Conservation (phyloP, 2,329 filamentous ascomycete species). For the Botryotinia narcissicola region DNA sequence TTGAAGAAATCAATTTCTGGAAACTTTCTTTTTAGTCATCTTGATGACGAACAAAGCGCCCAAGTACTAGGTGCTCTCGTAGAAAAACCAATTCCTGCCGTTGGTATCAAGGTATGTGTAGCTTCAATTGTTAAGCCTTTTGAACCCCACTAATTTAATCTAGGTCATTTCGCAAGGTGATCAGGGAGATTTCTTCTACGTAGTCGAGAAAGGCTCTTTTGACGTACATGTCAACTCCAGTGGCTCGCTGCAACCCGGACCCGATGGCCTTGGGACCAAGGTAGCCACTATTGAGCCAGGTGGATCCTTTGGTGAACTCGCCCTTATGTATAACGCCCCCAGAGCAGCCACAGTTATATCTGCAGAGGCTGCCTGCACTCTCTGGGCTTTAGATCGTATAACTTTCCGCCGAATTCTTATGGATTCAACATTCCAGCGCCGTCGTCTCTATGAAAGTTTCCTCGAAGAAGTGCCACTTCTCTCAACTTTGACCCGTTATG, state of each 20-base stretch:
- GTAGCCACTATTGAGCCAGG: constrained; percentile 82
- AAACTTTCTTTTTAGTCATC: constrained; percentile 92
- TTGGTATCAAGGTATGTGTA: constrained; percentile 65
- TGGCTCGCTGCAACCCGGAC: constrained; percentile 75
- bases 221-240: constrained; percentile 84
- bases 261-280: constrained; percentile 77
- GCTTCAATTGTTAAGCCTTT: background rate
- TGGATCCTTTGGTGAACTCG: constrained; percentile 93
- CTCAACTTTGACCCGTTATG: constrained; percentile 79
- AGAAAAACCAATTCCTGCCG: constrained; percentile 92
- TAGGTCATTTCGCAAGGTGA: constrained; percentile 95
- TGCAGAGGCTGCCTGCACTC: constrained; percentile 70
- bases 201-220: constrained; percentile 87
- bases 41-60: constrained; percentile 87
- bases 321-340: constrained; percentile 97
- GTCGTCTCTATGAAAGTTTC: constrained; percentile 96
- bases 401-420: constrained; percentile 98
- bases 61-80: constrained; percentile 88
- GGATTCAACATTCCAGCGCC: constrained; percentile 94
- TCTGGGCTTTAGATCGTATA: constrained; percentile 93
- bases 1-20: constrained; percentile 77
- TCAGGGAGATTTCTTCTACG: constrained; percentile 95
- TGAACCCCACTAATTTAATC: background rate
- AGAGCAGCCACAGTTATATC: constrained; percentile 92
- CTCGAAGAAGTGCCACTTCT: constrained; percentile 90